Conservation (phyloP, 192 early-diverging fungal genomes). For the Coemansia javaensis region DNA sequence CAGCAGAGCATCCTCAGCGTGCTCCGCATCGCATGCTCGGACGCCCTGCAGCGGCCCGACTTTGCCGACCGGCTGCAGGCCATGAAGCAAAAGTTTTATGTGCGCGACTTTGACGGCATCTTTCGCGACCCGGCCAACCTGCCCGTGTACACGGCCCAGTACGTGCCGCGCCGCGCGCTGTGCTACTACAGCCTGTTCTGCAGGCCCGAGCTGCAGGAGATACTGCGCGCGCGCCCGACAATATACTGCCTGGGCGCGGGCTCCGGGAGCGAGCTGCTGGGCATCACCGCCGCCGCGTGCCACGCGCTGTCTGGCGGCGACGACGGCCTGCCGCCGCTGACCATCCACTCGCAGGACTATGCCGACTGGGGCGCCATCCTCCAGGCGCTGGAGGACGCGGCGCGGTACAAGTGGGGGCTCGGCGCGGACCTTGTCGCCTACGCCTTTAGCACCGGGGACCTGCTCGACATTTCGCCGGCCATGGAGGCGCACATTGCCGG, state of each 20-base stretch:
- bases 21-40: slow-evolving; percentile 59
- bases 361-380: slow-evolving; percentile 60
- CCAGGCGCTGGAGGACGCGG: slow-evolving; percentile 48
- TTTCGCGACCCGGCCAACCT: slow-evolving; percentile 71
- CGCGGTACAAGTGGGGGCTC: slow-evolving; percentile 54
- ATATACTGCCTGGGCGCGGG: slow-evolving; percentile 77
- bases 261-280: slow-evolving; percentile 78
- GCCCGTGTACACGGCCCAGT: slow-evolving; percentile 81
- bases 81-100: slow-evolving; percentile 80
- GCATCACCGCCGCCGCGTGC: slow-evolving; percentile 64
- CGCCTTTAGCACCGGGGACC: slow-evolving; percentile 57
- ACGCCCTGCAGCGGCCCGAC: slow-evolving; percentile 53
- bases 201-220: slow-evolving; percentile 35
- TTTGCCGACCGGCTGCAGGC: slow-evolving; percentile 60
- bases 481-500: slow-evolving; percentile 49
- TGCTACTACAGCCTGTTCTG: slow-evolving; percentile 77
- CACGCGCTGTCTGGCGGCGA: not conserved
- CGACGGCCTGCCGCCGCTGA: slow-evolving; percentile 11
- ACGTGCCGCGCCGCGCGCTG: slow-evolving; percentile 77
- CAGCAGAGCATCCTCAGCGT: slow-evolving; percentile 58
- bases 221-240: slow-evolving; percentile 47
- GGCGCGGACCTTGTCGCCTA: slow-evolving; percentile 45
- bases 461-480: slow-evolving; percentile 51
- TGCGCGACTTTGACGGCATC: slow-evolving; percentile 76
- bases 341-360: slow-evolving; percentile 56